phyloP scores from a whole-genome alignment of 352 stramenopile species.

The Phytophthora multivora region DNA sequence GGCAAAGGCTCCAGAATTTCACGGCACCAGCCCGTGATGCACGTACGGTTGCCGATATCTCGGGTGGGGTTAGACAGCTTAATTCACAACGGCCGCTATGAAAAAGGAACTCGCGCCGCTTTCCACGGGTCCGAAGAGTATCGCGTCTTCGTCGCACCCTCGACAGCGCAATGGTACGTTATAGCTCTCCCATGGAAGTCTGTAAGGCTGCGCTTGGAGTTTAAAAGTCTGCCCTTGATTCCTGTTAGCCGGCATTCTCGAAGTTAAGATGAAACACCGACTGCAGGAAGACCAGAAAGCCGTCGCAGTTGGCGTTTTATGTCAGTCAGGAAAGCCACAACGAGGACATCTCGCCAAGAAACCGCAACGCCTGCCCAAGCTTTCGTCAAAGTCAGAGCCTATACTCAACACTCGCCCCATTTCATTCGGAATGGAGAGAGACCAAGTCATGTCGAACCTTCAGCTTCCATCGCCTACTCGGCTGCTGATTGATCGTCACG shows the following conservation, averaged over 20 bases:
- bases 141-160: conserved; percentile 5
- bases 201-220: neutral
- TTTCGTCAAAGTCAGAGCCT: conserved; percentile 28
- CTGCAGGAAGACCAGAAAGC: conserved; percentile 52
- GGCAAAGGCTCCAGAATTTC: neutral
- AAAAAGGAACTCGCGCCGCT: conserved; percentile 34
- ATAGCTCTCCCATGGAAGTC: too few relatives aligned
- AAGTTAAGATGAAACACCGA: conserved; percentile 75
- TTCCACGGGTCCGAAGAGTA: conserved; percentile 24
- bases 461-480: conserved; percentile 63
- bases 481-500: conserved; percentile 57
- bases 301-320: conserved; percentile 53
- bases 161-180: conserved; percentile 61
- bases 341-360: conserved; percentile 39
- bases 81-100: conserved; percentile 13
- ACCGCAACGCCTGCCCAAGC: conserved; percentile 49
- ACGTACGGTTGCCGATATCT: conserved; percentile 12
- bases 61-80: conserved; percentile 10
- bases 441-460: conserved; percentile 56
- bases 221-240: neutral
- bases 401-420: conserved; percentile 24
- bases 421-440: conserved; percentile 54
- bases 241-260: conserved; percentile 52
- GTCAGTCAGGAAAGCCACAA: conserved; percentile 14
- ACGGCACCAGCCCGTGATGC: conserved; percentile 10